Base-by-base conservation (phyloP, 1,139 yeast genomes). In the Hansenula lynferdii region DNA sequence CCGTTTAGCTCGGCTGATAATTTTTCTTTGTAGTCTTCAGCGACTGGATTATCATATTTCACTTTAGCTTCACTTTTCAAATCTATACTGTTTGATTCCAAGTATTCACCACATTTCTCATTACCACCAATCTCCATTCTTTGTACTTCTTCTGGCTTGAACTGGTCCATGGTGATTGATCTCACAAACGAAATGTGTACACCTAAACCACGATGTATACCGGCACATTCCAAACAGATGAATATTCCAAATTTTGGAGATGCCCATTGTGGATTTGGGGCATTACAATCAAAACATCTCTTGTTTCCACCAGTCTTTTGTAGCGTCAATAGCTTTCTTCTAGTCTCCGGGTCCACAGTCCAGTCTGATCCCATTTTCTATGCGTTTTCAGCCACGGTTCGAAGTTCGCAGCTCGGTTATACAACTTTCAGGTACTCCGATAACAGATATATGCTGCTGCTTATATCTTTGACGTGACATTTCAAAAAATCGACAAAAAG, bases 241-340 rank as follows among this genome's bases (percentile, higher is more conserved):
- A 89, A 89, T 45, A 90, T 83, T 40, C 98, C 99, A 64, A 89
- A 90, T 59, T 94, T 92, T 34, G 97, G 97, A 10, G 97, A 86
- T 5, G 98, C 96, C 99, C 99, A 92, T 56, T 94, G 96, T 8
- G 99, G 98, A 60, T 90, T 90, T 45, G 95, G 95, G 5, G 97
- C 95, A 29, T 73, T 75, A 64, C 98, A 94, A 64, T 92, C 99
- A 60, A 87, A 84, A 65, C 99, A 92, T 58, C 77, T 81, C 66
- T 85, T 86, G 70, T 90, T 90, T 18, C 72, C 80, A 32, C 92
- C 95, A 35, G 70, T 69, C 60, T 87, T 87, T 57, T 90, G 97
- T 47, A 89, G 67, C 33, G 78, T 77, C 48, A 89, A 68, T 42
- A 90, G 72, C 61, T 86, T 83, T 58, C 95, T 77, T 60, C 95